Conservation (phyloP, 306 rosid species). For the Acacia melanoxylon region DNA sequence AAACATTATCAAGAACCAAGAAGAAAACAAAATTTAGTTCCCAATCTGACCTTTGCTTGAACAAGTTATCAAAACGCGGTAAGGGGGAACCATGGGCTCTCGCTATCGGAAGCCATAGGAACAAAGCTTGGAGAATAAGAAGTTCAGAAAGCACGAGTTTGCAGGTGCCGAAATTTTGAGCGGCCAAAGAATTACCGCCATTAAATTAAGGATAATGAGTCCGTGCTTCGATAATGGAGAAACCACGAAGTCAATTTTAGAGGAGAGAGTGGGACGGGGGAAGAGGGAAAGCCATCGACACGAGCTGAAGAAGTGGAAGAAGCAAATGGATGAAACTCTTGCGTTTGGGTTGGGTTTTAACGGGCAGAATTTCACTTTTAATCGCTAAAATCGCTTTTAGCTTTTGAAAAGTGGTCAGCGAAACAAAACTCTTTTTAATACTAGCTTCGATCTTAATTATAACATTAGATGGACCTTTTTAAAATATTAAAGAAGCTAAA, state of each 20-base stretch:
- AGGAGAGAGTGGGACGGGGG: constrained; percentile 9
- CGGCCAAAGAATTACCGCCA: constrained; percentile 23
- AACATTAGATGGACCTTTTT: too few relatives aligned
- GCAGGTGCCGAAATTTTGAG: constrained; percentile 14
- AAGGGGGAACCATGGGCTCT: constrained; percentile 74
- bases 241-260: not conserved
- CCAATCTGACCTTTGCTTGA: constrained; percentile 71
- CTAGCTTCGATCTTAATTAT: not conserved
- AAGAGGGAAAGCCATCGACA: constrained; percentile 34
- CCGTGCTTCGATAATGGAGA: not conserved
- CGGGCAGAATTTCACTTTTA: too few relatives aligned
- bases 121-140: not conserved
- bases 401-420: constrained; percentile 24
- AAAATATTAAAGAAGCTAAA: too few relatives aligned
- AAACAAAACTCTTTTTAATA: too few relatives aligned
- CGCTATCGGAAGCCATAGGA: constrained; percentile 29
- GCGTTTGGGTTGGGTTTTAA: too few relatives aligned
- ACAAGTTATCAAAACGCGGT: constrained; percentile 84
- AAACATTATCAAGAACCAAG: not conserved
- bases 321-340: too few relatives aligned
- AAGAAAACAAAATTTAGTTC: not conserved
- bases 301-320: not conserved
- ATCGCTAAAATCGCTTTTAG: too few relatives aligned
- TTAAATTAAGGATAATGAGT: not conserved
- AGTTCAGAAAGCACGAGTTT: constrained; percentile 13